Conservation (phyloP, 2,329 filamentous ascomycete species). For the Scleromitrula shiraiana region DNA sequence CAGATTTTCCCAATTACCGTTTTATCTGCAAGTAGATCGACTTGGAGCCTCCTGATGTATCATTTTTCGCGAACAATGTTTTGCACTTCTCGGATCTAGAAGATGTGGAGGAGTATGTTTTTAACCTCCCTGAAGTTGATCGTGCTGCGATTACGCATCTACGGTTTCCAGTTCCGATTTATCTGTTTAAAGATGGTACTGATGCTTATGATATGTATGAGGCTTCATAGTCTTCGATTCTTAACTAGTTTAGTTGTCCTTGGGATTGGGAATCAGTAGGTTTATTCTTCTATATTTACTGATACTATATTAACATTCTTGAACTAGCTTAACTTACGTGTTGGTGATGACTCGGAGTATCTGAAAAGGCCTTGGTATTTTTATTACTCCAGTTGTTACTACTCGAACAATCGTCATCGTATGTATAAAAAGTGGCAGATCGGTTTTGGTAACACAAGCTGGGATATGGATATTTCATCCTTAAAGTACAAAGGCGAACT, state of each 20-base stretch:
- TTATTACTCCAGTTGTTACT: constrained; percentile 20
- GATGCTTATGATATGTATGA: background rate
- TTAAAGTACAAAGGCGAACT: constrained; percentile 8
- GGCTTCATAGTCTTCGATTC: constrained; percentile 13
- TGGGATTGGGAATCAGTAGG: constrained; percentile 17
- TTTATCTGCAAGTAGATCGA: constrained; percentile 17
- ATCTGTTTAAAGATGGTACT: background rate
- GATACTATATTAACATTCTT: background rate
- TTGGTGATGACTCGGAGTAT: background rate
- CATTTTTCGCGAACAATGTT: constrained; percentile 14
- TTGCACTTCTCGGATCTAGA: constrained; percentile 18
- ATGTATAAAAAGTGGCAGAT: constrained; percentile 17
- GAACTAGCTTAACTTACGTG: background rate
- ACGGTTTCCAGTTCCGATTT: constrained; percentile 10
- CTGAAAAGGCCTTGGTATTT: constrained; percentile 15
- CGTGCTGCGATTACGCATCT: constrained; percentile 17
- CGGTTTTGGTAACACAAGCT: constrained; percentile 12
- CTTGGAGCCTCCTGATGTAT: constrained; percentile 10
- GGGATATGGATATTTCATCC: constrained; percentile 16
- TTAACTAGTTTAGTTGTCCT: constrained; percentile 20
- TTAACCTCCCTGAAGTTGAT: constrained; percentile 12
- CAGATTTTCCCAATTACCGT: constrained; percentile 6
- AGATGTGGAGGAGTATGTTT: constrained; percentile 15
- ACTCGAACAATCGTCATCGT: constrained; percentile 10
- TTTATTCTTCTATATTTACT: background rate